Base-by-base conservation (phyloP, 768 basidiomycete species). In the Leccinum longicurvipes region DNA sequence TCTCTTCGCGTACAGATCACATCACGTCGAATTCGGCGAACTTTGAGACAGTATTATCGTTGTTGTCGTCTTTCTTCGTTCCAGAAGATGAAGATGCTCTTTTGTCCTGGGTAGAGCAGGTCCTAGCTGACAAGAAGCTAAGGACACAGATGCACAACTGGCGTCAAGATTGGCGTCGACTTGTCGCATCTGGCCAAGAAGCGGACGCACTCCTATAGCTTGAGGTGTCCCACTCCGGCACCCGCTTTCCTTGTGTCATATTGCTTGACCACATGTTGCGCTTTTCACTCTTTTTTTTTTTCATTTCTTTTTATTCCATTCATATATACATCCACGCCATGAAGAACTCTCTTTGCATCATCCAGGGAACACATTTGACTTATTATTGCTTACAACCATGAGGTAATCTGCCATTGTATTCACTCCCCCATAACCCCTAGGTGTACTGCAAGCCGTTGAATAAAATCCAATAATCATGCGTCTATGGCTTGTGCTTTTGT, bases 1-100 rank as follows among this genome's bases (percentile, higher is more conserved):
- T 36, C 19, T 50, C 3, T 27, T 21, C 29, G 44, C 27, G 41
- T 27, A 28, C 65, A 96, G 94, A 93, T 71, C 86, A 93, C 53
- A 87, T 99, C 60, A 86, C 90, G 2, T 83, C 91, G 2, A 76
- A 76, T 34, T 71, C 85, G 6, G 94, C 94, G 24, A 86, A 75
- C 60, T 98, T 99, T 70, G 96, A 99, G 73, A 95, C 89, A 3
- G 85, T 98, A 19, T 76, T 98, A 15, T 94, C 92, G 14, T 76
- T 94, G 14, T 75, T 99, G 9, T 96, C 94, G 1, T 96, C 93
- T 8, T 96, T 93, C 74, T 98, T 97, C 67, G 86, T 98, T 7
- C 91, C 93, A 0, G 91, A 96, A 70, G 85, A 91, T 63, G 96
- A 98, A 58, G 84, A 98, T 63, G 73, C 77, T 4, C 77, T 97